Percentiles rank a stretch among this genome's conserved stretches.
phyloP scores from a whole-genome alignment of 192 early-diverging fungal genomes.

The Phlyctochytrium arcticum region DNA sequence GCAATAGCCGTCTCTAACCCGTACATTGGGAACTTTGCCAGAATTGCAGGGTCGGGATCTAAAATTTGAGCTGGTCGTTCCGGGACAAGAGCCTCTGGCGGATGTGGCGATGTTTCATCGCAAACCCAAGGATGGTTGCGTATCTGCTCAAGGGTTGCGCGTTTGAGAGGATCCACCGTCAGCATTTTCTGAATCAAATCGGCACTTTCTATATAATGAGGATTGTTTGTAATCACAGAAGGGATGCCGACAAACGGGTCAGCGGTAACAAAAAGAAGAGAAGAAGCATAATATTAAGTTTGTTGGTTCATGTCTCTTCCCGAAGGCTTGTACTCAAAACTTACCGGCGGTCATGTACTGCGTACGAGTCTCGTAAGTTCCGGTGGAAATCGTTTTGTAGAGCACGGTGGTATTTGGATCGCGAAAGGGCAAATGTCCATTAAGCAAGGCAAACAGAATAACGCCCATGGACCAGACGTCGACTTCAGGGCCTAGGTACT shows the following conservation, averaged over 20 bases:
- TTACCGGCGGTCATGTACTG: constrained; percentile 55
- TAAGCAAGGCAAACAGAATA: constrained; percentile 91
- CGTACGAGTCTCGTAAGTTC: constrained; percentile 18
- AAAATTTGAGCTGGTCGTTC: constrained; percentile 15
- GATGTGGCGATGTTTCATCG: constrained; percentile 61
- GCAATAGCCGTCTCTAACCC: constrained; percentile 31
- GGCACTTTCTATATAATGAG: constrained; percentile 22
- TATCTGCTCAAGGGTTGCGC: constrained; percentile 41
- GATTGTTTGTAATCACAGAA: neutral
- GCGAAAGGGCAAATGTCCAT: constrained; percentile 91
- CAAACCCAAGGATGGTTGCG: constrained; percentile 43
- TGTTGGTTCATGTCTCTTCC: neutral
- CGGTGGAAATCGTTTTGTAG: constrained; percentile 42
- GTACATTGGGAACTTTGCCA: constrained; percentile 41
- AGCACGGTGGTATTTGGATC: constrained; percentile 79
- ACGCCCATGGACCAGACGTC: constrained; percentile 98
- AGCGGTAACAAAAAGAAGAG: neutral
- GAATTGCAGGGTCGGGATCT: constrained; percentile 21
- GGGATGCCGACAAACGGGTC: neutral
- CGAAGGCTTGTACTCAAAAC: constrained; percentile 31
- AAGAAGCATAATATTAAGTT: neutral
- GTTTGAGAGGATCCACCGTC: constrained; percentile 28
- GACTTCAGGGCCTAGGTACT: constrained; percentile 90
- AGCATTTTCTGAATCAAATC: constrained; percentile 44
- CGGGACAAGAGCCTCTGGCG: constrained; percentile 33